A percentile compares a stretch with the other conserved stretches of the same genome.
phyloP scores from a whole-genome alignment of 768 basidiomycete genomes.

The Boletus insuetus region DNA sequence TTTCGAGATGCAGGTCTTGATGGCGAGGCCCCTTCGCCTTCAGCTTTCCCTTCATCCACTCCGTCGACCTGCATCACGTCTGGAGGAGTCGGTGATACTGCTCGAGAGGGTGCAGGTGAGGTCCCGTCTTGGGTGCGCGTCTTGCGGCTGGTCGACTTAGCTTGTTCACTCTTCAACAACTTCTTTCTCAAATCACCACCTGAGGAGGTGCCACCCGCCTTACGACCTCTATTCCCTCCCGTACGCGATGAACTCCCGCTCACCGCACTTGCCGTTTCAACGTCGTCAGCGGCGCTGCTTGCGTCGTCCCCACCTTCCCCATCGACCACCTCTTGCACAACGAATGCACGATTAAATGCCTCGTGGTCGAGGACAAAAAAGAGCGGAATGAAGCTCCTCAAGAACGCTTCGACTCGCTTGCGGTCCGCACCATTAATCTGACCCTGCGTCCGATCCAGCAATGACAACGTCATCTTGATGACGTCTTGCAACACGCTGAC shows the following conservation, averaged over 20 bases:
- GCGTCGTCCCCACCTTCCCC: constrained; percentile 54
- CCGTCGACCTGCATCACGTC: constrained; percentile 40
- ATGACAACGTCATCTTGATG: constrained; percentile 84
- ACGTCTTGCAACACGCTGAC: constrained; percentile 78
- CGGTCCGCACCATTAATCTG: constrained; percentile 71
- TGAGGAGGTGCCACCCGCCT: constrained; percentile 37
- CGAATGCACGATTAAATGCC: constrained; percentile 68
- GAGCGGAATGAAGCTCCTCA: constrained; percentile 73
- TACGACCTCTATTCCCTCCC: constrained; percentile 41
- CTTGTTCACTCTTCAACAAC: constrained; percentile 78
- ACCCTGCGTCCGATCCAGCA: constrained; percentile 84
- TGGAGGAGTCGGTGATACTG: constrained; percentile 57
- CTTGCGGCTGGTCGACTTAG: constrained; percentile 62
- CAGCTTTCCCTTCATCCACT: constrained; percentile 27
- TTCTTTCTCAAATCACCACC: constrained; percentile 76
- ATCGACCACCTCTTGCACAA: constrained; percentile 60
- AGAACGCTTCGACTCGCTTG: constrained; percentile 76
- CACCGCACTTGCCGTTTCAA: constrained; percentile 32
- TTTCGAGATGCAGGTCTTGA: constrained; percentile 41
- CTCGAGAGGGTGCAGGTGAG: constrained; percentile 56
- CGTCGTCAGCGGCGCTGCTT: constrained; percentile 36
- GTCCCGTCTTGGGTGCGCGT: constrained; percentile 52
- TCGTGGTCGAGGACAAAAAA: constrained; percentile 74
- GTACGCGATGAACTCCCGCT: constrained; percentile 27
- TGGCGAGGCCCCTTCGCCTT: constrained; percentile 15